phyloP scores from a whole-genome alignment of 2,329 filamentous ascomycete species.

The Sporothrix pallida region DNA sequence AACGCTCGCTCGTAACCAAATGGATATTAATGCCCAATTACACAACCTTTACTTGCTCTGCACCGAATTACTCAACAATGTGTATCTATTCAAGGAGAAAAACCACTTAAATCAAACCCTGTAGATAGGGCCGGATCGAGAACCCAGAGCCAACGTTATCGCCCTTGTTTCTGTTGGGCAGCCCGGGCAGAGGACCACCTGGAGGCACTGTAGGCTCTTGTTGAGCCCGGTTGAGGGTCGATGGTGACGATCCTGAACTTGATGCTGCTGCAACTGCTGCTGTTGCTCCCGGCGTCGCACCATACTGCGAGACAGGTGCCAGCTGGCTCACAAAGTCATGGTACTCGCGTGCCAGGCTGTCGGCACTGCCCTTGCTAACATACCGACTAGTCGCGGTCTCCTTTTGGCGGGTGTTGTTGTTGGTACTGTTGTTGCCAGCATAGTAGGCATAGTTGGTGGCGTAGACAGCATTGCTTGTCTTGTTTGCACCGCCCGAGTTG shows the following conservation, averaged over 20 bases:
- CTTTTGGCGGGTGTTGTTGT: background rate
- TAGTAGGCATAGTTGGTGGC: constrained; percentile 29
- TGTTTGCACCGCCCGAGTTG: background rate
- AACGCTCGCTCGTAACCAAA: background rate
- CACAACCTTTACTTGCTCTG: background rate
- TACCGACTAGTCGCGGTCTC: constrained; percentile 15
- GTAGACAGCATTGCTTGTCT: background rate
- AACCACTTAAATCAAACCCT: background rate
- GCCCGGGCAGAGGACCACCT: background rate
- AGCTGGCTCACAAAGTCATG: constrained; percentile 34
- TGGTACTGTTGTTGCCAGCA: background rate
- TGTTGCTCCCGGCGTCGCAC: background rate
- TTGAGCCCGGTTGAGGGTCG: background rate
- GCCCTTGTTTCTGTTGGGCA: background rate
- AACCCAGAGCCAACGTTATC: background rate
- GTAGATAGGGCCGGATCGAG: constrained; percentile 8
- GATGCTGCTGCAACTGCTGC: background rate
- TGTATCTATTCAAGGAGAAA: background rate
- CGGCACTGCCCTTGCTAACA: constrained; percentile 20
- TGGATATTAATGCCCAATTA: constrained; percentile 1
- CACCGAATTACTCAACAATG: background rate
- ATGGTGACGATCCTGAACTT: background rate
- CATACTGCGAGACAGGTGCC: constrained; percentile 26
- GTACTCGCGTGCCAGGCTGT: constrained; percentile 32
- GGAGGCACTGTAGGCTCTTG: constrained; percentile 2